phyloP scores from a whole-genome alignment of 23 red algal species.

The Gracilaria caudata region DNA sequence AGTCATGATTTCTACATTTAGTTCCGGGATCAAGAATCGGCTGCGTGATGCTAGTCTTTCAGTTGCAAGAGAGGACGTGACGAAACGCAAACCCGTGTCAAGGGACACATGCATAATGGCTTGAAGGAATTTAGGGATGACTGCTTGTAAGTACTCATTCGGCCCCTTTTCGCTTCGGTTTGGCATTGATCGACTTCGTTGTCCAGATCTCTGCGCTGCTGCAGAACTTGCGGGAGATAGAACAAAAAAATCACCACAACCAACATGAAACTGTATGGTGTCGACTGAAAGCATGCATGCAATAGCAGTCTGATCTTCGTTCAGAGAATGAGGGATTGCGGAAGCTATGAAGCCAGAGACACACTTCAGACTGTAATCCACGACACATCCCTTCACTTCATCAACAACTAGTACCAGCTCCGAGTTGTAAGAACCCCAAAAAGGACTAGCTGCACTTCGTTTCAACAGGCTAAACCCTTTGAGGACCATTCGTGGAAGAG shows the following conservation, averaged over 20 bases:
- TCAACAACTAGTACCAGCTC: slow-evolving; percentile 10
- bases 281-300: slow-evolving; percentile 45
- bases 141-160: neutral
- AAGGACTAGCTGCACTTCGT: slow-evolving; percentile 19
- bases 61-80: slow-evolving; percentile 32
- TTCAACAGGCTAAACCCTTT: slow-evolving; percentile 39
- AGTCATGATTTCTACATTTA: slow-evolving; percentile 38
- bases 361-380: slow-evolving; percentile 24
- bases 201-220: slow-evolving; percentile 19
- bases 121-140: slow-evolving; percentile 25
- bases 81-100: slow-evolving; percentile 20
- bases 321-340: slow-evolving; percentile 28
- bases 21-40: slow-evolving; percentile 34
- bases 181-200: neutral
- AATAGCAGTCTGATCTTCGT: slow-evolving; percentile 42
- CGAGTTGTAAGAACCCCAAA: slow-evolving; percentile 41
- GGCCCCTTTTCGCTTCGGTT: neutral
- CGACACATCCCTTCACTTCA: slow-evolving; percentile 54
- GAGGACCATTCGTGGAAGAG: slow-evolving; percentile 23
- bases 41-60: slow-evolving; percentile 10
- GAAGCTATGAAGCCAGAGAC: slow-evolving; percentile 5
- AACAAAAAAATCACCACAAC: slow-evolving; percentile 26
- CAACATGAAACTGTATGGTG: slow-evolving; percentile 34
- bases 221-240: slow-evolving; percentile 38
- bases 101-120: slow-evolving; percentile 26